phyloP scores from a whole-genome alignment of 2,329 filamentous ascomycete species.

The Epichloe gansuensis region DNA sequence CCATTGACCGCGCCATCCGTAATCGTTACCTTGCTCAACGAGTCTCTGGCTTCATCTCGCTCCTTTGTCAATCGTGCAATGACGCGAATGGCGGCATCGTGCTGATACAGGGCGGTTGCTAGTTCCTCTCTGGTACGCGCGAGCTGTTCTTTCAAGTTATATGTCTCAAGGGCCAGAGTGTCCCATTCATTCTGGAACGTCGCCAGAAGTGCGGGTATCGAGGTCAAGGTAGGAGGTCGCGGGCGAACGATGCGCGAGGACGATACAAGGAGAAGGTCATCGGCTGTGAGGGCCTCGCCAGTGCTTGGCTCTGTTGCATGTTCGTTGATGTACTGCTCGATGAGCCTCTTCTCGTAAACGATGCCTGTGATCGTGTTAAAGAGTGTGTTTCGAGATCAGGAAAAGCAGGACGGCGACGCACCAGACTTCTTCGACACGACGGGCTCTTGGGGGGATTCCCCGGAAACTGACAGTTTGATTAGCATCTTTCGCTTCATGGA shows the following conservation, averaged over 20 bases:
- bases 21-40: conserved; percentile 73
- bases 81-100: conserved; percentile 91
- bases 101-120: conserved; percentile 85
- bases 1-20: conserved; percentile 44
- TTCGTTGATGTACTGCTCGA: conserved; percentile 89
- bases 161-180: conserved; percentile 79
- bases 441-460: conserved; percentile 88
- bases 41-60: conserved; percentile 81
- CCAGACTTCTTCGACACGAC: conserved; percentile 92
- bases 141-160: conserved; percentile 79
- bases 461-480: conserved; percentile 56
- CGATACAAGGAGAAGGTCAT: conserved; percentile 83
- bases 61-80: conserved; percentile 86
- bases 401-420: conserved; percentile 29
- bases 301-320: conserved; percentile 86
- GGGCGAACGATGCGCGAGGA: conserved; percentile 73
- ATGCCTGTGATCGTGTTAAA: conserved; percentile 41
- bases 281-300: conserved; percentile 66
- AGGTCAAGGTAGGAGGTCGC: conserved; percentile 84
- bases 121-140: conserved; percentile 86
- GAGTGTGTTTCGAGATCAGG: neutral
- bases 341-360: conserved; percentile 88
- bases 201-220: conserved; percentile 84
- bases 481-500: neutral
- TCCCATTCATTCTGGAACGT: conserved; percentile 99